These are phyloP conservation scores for Neofusicoccum parvum DNA, from an alignment of 2,329 filamentous ascomycete species.

Conservation along the genomic window DNA sequence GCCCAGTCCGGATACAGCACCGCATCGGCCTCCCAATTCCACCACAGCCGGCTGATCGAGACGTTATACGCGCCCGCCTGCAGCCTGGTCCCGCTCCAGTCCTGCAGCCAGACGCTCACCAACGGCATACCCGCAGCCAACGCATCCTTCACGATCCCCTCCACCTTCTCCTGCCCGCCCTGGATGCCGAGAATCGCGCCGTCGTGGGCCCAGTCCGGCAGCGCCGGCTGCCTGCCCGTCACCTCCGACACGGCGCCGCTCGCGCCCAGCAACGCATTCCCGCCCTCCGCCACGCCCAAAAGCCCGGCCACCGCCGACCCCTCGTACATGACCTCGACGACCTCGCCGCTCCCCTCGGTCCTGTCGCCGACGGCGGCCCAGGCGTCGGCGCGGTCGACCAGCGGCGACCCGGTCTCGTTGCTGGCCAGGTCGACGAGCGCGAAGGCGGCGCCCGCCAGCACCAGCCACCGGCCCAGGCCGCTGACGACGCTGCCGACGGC, in stretches of 20 bases:
- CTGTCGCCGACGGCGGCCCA: background rate
- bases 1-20: constrained; percentile 39
- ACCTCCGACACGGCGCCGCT: constrained; percentile 36
- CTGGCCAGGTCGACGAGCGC: constrained; percentile 37
- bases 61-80: constrained; percentile 38
- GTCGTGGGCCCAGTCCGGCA: constrained; percentile 29
- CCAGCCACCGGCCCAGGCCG: constrained; percentile 29
- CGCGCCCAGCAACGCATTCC: constrained; percentile 27
- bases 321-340: constrained; percentile 9
- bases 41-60: constrained; percentile 37
- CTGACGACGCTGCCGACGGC: constrained; percentile 37
- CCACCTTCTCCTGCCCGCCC: constrained; percentile 40
- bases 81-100: constrained; percentile 40
- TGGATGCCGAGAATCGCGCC: constrained; percentile 43
- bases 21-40: constrained; percentile 43
- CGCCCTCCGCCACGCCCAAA: background rate
- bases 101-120: constrained; percentile 41
- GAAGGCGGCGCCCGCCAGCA: constrained; percentile 38
- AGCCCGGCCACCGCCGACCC: background rate
- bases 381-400: constrained; percentile 2
- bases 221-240: constrained; percentile 37
- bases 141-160: constrained; percentile 36
- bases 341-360: background rate
- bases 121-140: constrained; percentile 34
- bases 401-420: constrained; percentile 3